Evolutionary conservation across 1,139 yeast genomes (phyloP).

Genomic region (Yamadazyma sp.): DNA sequence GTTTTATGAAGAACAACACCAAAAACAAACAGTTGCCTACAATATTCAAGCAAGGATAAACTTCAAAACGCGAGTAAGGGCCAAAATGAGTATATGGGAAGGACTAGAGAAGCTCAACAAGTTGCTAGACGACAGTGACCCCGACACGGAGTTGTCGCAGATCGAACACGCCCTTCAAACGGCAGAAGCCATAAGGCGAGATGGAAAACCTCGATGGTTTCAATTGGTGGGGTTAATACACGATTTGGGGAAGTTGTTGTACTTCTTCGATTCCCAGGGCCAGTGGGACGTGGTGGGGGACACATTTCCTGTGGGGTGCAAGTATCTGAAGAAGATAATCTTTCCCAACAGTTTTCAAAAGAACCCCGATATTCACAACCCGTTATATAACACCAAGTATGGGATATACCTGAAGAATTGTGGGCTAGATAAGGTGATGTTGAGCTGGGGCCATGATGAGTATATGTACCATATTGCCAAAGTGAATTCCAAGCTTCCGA

Average conservation of each 20-base stretch:
- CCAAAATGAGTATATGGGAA: constrained; percentile 71
- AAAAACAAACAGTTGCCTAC: constrained; percentile 69
- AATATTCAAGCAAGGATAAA: constrained; percentile 70
- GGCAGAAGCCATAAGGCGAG: constrained; percentile 70
- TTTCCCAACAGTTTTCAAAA: constrained; percentile 58
- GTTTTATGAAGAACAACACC: constrained; percentile 69
- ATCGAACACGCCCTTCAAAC: constrained; percentile 77
- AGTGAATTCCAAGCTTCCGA: constrained; percentile 60
- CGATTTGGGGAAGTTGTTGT: constrained; percentile 67
- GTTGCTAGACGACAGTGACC: constrained; percentile 69
- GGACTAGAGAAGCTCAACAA: constrained; percentile 63
- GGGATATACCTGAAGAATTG: constrained; percentile 67
- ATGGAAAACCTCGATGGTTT: constrained; percentile 73
- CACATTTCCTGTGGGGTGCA: constrained; percentile 75
- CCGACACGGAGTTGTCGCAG: constrained; percentile 73
- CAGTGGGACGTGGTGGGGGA: constrained; percentile 88
- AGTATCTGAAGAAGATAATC: constrained; percentile 58
- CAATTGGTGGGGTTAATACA: constrained; percentile 72
- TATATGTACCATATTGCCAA: constrained; percentile 75
- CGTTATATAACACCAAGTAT: constrained; percentile 63
- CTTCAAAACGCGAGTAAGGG: constrained; percentile 65
- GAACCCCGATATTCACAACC: constrained; percentile 64
- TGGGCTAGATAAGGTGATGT: constrained; percentile 69
- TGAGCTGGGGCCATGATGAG: constrained; percentile 81
- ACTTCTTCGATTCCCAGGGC: constrained; percentile 69